phyloP scores from a whole-genome alignment of 805 yeast genomes.

The Phaffomyces thermotolerans region DNA sequence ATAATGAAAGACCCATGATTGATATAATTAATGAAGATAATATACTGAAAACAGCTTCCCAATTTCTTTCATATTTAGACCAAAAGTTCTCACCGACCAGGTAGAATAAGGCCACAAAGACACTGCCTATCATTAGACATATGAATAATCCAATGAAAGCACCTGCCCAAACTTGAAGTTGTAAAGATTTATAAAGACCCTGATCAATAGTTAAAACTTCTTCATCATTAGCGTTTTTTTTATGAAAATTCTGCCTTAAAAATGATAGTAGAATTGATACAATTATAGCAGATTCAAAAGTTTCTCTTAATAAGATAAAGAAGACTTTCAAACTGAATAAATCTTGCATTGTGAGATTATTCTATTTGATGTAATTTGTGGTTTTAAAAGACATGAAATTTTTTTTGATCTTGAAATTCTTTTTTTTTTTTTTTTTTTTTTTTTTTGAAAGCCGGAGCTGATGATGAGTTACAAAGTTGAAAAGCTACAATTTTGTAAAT shows the following conservation, averaged over 20 bases:
- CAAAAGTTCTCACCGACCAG: slow-evolving; percentile 77
- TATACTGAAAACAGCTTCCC: slow-evolving; percentile 85
- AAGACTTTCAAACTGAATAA: slow-evolving; percentile 52
- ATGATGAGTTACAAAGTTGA: neutral
- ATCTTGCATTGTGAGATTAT: slow-evolving; percentile 1
- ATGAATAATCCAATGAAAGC: slow-evolving; percentile 64
- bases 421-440: neutral
- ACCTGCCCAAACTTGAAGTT: slow-evolving; percentile 77
- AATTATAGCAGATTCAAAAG: slow-evolving; percentile 86
- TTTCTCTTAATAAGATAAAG: slow-evolving; percentile 87
- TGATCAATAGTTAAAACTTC: slow-evolving; percentile 23
- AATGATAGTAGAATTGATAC: slow-evolving; percentile 89
- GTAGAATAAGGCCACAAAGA: slow-evolving; percentile 69
- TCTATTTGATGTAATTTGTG: neutral
- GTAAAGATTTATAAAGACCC: slow-evolving; percentile 36
- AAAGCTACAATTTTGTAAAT: neutral
- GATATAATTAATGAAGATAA: slow-evolving; percentile 76
- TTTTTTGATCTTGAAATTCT: neutral
- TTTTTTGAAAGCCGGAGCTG: neutral
- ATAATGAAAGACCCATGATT: slow-evolving; percentile 77
- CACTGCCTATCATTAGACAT: slow-evolving; percentile 67
- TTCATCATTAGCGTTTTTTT: slow-evolving; percentile 8
- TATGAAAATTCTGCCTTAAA: slow-evolving; percentile 75
- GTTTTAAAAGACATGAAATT: too few species aligned
- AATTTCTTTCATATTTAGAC: slow-evolving; percentile 79